Evolutionary conservation across 2,329 filamentous ascomycete species (phyloP).

Genomic region (Ophiostoma australiae): DNA sequence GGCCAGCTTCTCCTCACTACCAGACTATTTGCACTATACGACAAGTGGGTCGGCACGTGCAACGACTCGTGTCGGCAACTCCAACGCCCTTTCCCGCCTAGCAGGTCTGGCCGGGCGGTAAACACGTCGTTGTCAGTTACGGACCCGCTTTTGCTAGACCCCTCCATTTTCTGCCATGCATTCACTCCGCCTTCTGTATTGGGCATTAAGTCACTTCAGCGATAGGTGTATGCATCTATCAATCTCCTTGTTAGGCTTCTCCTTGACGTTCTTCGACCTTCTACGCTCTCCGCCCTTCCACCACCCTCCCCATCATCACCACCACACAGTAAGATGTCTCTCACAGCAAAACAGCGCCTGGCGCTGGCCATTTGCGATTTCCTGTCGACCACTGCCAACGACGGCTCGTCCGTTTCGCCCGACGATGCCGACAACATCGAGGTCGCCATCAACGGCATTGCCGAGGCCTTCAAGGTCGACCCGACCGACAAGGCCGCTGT

Average conservation of each 20-base stretch:
- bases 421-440: constrained; percentile 94
- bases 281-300: neutral
- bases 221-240: neutral
- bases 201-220: neutral
- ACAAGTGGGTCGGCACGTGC: neutral
- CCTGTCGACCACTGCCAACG: constrained; percentile 73
- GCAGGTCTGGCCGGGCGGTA: neutral
- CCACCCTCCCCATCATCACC: neutral
- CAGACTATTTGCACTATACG: neutral
- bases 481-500: constrained; percentile 68
- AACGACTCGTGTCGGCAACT: neutral
- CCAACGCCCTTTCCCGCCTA: too few relatives aligned
- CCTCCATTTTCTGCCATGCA: neutral
- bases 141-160: neutral
- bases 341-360: constrained; percentile 69
- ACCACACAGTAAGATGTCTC: constrained; percentile 32
- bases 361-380: constrained; percentile 97
- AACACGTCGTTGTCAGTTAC: neutral
- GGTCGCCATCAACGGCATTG: constrained; percentile 88
- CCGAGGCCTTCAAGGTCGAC: constrained; percentile 92
- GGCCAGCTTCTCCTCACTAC: neutral
- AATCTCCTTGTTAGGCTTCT: neutral
- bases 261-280: neutral
- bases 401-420: constrained; percentile 72
- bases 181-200: constrained; percentile 7